Evolutionary conservation across 2,329 filamentous ascomycete genomes (phyloP).

Genomic region (Zopfia rhizophila): DNA sequence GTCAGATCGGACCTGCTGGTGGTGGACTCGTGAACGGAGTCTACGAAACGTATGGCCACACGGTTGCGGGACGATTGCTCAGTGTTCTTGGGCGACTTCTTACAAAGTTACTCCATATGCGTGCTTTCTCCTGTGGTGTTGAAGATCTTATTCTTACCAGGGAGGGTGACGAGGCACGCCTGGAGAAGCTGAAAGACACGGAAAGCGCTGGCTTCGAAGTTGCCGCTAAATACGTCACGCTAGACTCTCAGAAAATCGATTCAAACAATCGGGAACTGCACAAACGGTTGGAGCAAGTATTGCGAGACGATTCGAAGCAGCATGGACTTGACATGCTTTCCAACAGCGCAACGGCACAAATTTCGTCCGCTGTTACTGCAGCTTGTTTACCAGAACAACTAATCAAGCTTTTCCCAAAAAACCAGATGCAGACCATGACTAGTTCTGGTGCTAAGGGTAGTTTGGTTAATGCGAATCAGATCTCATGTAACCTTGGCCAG

Average conservation of each 20-base stretch:
- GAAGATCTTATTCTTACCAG: constrained; percentile 90
- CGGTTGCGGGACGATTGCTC: constrained; percentile 84
- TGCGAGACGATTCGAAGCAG: constrained; percentile 91
- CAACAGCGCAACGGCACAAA: constrained; percentile 73
- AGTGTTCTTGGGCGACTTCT: constrained; percentile 89
- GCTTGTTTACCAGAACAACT: constrained; percentile 84
- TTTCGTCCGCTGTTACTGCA: constrained; percentile 82
- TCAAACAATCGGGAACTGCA: constrained; percentile 76
- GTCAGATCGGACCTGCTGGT: constrained; percentile 86
- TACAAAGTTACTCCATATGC: constrained; percentile 90
- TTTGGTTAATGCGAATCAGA: constrained; percentile 93
- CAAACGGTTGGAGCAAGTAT: constrained; percentile 84
- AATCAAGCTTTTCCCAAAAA: constrained; percentile 91
- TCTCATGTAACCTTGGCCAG: constrained; percentile 96
- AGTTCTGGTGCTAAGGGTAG: constrained; percentile 94
- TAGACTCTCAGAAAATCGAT: constrained; percentile 72
- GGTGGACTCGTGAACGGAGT: constrained; percentile 92
- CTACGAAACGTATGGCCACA: constrained; percentile 92
- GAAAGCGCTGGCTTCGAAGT: constrained; percentile 78
- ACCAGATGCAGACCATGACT: constrained; percentile 99
- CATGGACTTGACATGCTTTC: constrained; percentile 88
- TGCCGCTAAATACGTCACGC: constrained; percentile 86
- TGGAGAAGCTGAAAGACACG: constrained; percentile 74
- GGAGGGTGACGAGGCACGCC: constrained; percentile 77
- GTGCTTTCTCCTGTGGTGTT: constrained; percentile 96